These are phyloP conservation scores for Tetragonia tetragonoides DNA, from an alignment of 148 eudicot genomes.

Conservation along the genomic window DNA sequence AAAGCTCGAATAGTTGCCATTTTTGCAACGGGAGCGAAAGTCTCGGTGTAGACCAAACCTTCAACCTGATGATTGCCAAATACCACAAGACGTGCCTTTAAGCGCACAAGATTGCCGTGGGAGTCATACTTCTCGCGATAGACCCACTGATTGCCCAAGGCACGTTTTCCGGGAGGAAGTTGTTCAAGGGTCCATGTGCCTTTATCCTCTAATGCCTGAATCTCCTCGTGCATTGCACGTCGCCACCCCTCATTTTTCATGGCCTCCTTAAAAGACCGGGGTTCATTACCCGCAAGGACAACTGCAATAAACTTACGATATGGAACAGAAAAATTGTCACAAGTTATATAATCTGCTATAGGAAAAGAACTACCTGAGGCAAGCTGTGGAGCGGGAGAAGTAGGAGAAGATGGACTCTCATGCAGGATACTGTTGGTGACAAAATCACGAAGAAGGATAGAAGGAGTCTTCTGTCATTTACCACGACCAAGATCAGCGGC, in stretches of 20 bases:
- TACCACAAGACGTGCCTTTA: no score
- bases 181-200: background rate
- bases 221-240: constrained; percentile 3
- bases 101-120: background rate
- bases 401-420: background rate
- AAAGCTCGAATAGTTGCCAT: background rate
- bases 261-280: background rate
- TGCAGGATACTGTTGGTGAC: background rate
- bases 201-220: background rate
- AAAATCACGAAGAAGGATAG: background rate
- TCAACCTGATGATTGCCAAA: no score
- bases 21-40: no score
- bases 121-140: no score
- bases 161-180: no score
- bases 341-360: no score
- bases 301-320: constrained; percentile 5
- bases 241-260: background rate
- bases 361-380: background rate
- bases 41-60: no score
- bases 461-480: background rate
- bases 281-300: background rate
- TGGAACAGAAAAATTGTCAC: background rate
- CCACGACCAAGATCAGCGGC: background rate
- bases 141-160: no score
- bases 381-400: background rate